These are phyloP conservation scores for Desmodesmus armatus DNA, from an alignment of 139 green algal genomes.

Conservation along the genomic window DNA sequence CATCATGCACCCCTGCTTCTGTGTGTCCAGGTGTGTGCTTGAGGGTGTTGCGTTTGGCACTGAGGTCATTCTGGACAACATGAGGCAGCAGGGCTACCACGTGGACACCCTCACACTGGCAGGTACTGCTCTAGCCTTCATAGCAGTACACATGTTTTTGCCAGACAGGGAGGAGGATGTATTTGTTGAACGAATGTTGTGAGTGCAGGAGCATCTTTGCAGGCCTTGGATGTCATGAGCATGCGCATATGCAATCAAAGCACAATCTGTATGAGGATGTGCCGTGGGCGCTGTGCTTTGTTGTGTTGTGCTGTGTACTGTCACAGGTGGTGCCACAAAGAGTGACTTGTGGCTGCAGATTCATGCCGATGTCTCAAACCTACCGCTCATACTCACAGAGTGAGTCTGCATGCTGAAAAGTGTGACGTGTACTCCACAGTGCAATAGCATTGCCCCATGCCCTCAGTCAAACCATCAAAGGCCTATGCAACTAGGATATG, in stretches of 20 bases:
- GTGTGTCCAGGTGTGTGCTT: conserved; percentile 58
- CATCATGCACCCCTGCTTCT: too few relatives aligned
- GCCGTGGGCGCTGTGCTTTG: too few relatives aligned
- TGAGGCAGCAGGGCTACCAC: conserved; percentile 51
- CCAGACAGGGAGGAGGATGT: too few relatives aligned
- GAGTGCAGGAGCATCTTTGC: too few relatives aligned
- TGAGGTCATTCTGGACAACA: conserved; percentile 77
- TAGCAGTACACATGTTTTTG: not conserved
- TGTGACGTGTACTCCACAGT: too few relatives aligned
- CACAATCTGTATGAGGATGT: too few relatives aligned
- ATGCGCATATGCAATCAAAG: too few relatives aligned
- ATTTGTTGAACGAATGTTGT: too few relatives aligned
- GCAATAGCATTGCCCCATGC: too few relatives aligned
- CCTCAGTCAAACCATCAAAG: too few relatives aligned
- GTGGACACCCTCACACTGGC: conserved; percentile 28
- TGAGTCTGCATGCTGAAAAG: conserved; percentile 34
- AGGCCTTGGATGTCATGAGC: too few relatives aligned
- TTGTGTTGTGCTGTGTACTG: not conserved
- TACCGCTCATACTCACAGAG: conserved; percentile 80
- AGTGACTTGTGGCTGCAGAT: conserved; percentile 84
- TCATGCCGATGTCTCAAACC: conserved; percentile 77
- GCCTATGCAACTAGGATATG: too few relatives aligned
- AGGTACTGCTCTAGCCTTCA: not conserved
- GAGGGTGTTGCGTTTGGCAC: conserved; percentile 82
- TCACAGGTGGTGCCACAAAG: conserved; percentile 69